These are phyloP conservation scores for Lodderomyces margitis DNA, from an alignment of 1,139 yeast genomes.

Conservation along the genomic window DNA sequence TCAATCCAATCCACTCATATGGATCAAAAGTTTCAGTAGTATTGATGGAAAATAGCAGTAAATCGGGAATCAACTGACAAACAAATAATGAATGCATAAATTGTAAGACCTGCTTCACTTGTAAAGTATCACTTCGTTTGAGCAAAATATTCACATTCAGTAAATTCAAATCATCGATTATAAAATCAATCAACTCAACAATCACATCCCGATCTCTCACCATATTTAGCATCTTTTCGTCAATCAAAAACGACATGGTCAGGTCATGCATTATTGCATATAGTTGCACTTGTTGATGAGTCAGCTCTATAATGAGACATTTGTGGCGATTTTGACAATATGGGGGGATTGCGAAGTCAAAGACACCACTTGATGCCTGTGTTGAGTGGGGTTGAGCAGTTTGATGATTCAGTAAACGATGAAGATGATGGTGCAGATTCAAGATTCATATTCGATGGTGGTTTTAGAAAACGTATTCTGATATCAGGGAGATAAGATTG, in stretches of 20 bases:
- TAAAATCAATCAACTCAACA: constrained; percentile 11
- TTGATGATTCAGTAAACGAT: too few species aligned
- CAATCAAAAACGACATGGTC: constrained; percentile 8
- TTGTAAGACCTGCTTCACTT: background rate
- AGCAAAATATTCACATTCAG: constrained; percentile 10
- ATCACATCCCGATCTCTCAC: constrained; percentile 1
- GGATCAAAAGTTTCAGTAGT: constrained; percentile 9
- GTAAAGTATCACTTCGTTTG: constrained; percentile 3
- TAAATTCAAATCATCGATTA: constrained; percentile 11
- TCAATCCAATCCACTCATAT: constrained; percentile 13
- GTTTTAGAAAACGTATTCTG: too few species aligned
- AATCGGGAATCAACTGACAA: constrained; percentile 4
- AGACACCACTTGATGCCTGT: constrained; percentile 19
- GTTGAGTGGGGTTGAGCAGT: constrained; percentile 4
- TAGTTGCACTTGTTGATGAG: background rate
- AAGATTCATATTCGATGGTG: too few species aligned
- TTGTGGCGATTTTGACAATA: constrained; percentile 1
- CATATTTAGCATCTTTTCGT: constrained; percentile 5
- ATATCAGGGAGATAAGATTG: too few species aligned
- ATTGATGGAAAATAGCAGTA: constrained; percentile 1
- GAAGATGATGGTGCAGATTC: too few species aligned
- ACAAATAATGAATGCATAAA: constrained; percentile 1
- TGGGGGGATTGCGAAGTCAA: constrained; percentile 19
- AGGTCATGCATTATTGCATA: constrained; percentile 5
- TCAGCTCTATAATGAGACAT: constrained; percentile 12